phyloP scores from a whole-genome alignment of 2,329 filamentous ascomycete species.

The Apiospora marii region DNA sequence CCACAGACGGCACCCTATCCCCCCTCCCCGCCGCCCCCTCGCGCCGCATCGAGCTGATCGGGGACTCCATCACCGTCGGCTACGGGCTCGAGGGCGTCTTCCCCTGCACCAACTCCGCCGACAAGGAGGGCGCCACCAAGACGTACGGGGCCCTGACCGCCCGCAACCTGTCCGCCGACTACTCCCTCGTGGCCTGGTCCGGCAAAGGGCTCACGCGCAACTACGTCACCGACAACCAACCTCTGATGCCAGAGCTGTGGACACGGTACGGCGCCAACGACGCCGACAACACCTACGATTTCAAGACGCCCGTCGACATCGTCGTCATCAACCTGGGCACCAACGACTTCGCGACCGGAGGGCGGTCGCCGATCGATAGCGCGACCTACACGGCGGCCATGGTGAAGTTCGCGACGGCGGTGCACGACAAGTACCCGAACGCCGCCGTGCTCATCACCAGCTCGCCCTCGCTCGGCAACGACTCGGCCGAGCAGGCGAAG shows the following conservation, averaged over 20 bases:
- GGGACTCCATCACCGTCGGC: conserved; percentile 54
- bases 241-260: conserved; percentile 50
- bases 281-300: conserved; percentile 46
- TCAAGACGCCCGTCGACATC: conserved; percentile 45
- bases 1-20: conserved; percentile 40
- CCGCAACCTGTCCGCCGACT: conserved; percentile 50
- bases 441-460: conserved; percentile 50
- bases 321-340: conserved; percentile 54
- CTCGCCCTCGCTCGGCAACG: conserved; percentile 49
- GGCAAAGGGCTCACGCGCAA: conserved; percentile 53
- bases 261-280: conserved; percentile 53
- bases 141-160: conserved; percentile 54
- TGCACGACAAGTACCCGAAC: conserved; percentile 45
- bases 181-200: conserved; percentile 53
- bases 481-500: conserved; percentile 46
- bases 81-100: conserved; percentile 51
- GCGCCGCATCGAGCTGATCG: conserved; percentile 52
- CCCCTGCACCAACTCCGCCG: conserved; percentile 50
- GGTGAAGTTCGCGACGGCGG: conserved; percentile 41
- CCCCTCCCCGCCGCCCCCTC: conserved; percentile 32
- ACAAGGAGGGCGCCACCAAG: conserved; percentile 48
- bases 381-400: conserved; percentile 39
- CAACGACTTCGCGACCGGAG: conserved; percentile 47
- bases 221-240: conserved; percentile 43
- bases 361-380: conserved; percentile 40